Base-by-base conservation (phyloP, 179 eudicot species). In the Nepenthes alata region DNA sequence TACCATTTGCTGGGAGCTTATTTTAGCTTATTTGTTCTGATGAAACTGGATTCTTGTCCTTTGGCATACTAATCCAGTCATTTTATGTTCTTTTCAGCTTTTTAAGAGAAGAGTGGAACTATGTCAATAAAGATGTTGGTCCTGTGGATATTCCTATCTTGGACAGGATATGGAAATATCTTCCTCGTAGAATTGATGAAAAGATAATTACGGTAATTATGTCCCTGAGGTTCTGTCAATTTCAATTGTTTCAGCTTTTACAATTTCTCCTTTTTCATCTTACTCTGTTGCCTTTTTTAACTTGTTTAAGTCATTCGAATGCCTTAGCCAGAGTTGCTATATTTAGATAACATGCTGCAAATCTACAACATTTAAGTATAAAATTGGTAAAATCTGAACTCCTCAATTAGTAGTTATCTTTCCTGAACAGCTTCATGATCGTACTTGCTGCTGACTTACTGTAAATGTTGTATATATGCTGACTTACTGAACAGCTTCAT, bases 41-140 rank as follows among this genome's bases (percentile, higher is more conserved):
- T 57, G 12, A 2, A 2, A 8, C 7, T 35, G 59, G 12, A 57
- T 57, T 35, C n/a, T 57, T 5, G 9, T 15, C 58, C 14, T 5
- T 57, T 35, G 13, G 35, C 39, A 57, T 57, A 35, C 44, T 44
- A 36, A 57, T 9, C 15, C 37, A 35, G 59, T 57, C 59, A 57
- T 57, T 38, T 66, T 35, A 6, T 57, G 35, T 65, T 65, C 35
- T 67, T n/a, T 70, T 62, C 84, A 91, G 98, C 57, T 86, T 88
- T 67, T 75, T 91, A 62, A 77, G 13, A 60, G 80, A 82, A 66
- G 98, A 89, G 76, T 85, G 95, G 97, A 67, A 74, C 50, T 75
- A 63, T 75, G 63, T 93, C 37, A 78, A 74, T 41, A 65, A 80
- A 68, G 77, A 67, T 68, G 81, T 47, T 41, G 71, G 57, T 54